Evolutionary conservation across 176 grass and related monocot genomes (phyloP).

Genomic region (Miscanthus lutarioriparius): DNA sequence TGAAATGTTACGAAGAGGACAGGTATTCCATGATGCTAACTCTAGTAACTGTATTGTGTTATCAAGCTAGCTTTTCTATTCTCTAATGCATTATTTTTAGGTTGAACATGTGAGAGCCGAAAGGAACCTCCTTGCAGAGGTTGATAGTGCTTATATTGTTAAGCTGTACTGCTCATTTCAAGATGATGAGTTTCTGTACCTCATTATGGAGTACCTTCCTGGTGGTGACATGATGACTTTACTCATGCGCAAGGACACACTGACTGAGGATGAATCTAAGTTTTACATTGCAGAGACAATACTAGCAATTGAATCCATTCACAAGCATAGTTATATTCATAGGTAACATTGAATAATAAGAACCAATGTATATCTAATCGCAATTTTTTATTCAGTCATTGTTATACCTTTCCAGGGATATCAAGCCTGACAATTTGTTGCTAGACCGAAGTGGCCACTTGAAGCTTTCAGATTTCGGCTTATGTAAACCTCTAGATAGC

Average conservation of each 20-base stretch:
- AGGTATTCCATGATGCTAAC: slow-evolving; percentile 49
- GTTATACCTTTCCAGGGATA: slow-evolving; percentile 74
- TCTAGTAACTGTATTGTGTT: slow-evolving; percentile 4
- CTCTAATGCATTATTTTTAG: slow-evolving; percentile 45
- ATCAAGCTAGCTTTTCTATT: neutral
- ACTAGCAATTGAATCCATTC: slow-evolving; percentile 82
- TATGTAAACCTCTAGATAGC: slow-evolving; percentile 96
- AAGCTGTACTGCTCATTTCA: slow-evolving; percentile 87
- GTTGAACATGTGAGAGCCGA: slow-evolving; percentile 77
- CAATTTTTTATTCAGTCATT: slow-evolving; percentile 23
- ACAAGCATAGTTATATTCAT: slow-evolving; percentile 80
- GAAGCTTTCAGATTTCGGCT: slow-evolving; percentile 96
- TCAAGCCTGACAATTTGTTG: slow-evolving; percentile 97
- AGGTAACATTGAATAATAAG: slow-evolving; percentile 48
- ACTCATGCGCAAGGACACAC: slow-evolving; percentile 77
- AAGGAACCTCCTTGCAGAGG: slow-evolving; percentile 78
- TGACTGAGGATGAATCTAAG: slow-evolving; percentile 68
- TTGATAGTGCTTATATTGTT: slow-evolving; percentile 76
- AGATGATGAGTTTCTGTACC: slow-evolving; percentile 73
- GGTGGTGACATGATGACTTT: slow-evolving; percentile 89
- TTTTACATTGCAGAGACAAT: slow-evolving; percentile 82
- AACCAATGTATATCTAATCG: neutral
- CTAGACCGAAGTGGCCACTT: slow-evolving; percentile 87
- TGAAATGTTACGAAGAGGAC: slow-evolving; percentile 83
- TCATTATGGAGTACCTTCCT: slow-evolving; percentile 84